Evolutionary conservation across 2,329 filamentous ascomycete species (phyloP), one percentile per base, ranked within the genome.

Genomic region (Metarhizium sp.): DNA sequence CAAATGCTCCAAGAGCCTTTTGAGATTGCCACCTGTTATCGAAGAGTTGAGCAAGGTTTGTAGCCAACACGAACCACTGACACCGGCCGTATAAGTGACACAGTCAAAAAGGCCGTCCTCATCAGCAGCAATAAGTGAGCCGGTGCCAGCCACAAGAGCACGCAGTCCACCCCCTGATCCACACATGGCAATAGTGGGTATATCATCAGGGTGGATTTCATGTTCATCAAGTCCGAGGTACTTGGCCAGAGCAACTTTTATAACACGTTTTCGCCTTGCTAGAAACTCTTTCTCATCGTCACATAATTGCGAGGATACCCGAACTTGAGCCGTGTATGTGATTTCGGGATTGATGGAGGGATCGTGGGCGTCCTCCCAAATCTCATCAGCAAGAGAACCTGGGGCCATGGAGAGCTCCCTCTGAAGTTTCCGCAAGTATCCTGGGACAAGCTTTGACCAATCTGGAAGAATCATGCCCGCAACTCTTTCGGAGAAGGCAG

Each of bases 11-110:
- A 96, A 81, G 20, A 96, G 77, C 42, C 77, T 81, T 25, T 78
- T 75, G 61, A 95, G 81, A 59, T 81, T 83, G 54, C 85, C 82
- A 16, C 79, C 77, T 0, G 86, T 80, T 55, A 97, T 79, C 0
- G 90, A 89, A 4, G 70, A 69, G 65, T 94, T 85, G 67, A 89
- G 96, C 4, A 99, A 77, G 0, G 88, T 79, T 68, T 97, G 92
- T 6, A 97, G 78, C 94, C 94, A 99, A 69, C 94, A 97, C 60
- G 89, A 95, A 0, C 94, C 94, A 66, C 91, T 96, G 51, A 99
- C 94, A 1, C 94, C 94, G 5, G 92, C 90, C 0, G 91, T 95
- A 66, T 99, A 99, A 1, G 92, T 97, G 11, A 90, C 81, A 67
- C 94, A 97, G 70, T 96, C 92, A 67, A 96, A 95, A 0, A 99